Base-by-base conservation (phyloP, 805 yeast genomes). In the Saturnispora zaruensis region DNA sequence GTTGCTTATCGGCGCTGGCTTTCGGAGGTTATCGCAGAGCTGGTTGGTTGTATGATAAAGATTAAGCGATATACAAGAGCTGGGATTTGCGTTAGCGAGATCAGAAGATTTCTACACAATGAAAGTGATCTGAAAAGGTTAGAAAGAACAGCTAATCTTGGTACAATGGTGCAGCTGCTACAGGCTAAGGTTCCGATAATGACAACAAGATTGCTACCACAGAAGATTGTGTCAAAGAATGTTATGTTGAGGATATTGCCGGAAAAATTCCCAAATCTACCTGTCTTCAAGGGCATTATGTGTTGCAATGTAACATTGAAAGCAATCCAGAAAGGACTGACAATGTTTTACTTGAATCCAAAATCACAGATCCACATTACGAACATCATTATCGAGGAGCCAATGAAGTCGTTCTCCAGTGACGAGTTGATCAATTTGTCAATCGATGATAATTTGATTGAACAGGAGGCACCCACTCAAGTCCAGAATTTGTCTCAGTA, bases 171-270 rank as follows among this genome's bases (percentile, higher is more conserved):
- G 5, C 76, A 77, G 37, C 67, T 71, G 54, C 65, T 84, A 44
- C 68, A 70, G 49, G 44, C 56, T 3, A 62, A 72, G 13, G 70
- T 82, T 1, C 89, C 89, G 0, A 61, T 69, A 44, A 58, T 83
- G 25, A 62, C 83, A 6, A 66, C 68, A 18, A 60, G 62, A 23
- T 63, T 77, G 6, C 62, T 82, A 1, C 77, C 81, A 6, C 61
- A 69, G 20, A 63, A 64, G 4, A 57, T 69, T 8, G 51, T 84
- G 8, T 72, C 79, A 32, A 63, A 69, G 1, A 67, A 76, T 23
- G 67, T 84, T 1, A 61, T 71, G 6, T 67, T 84, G 23, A 63
- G 86, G 14, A 65, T 84, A 1, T 71, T 81, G 34, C 89, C 89
- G 0, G 66, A 73, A 1, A 74, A 76, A 42, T 73, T 72, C 44